Base-by-base conservation (phyloP, 2,329 filamentous ascomycete species). In the Seiridium unicorne region DNA sequence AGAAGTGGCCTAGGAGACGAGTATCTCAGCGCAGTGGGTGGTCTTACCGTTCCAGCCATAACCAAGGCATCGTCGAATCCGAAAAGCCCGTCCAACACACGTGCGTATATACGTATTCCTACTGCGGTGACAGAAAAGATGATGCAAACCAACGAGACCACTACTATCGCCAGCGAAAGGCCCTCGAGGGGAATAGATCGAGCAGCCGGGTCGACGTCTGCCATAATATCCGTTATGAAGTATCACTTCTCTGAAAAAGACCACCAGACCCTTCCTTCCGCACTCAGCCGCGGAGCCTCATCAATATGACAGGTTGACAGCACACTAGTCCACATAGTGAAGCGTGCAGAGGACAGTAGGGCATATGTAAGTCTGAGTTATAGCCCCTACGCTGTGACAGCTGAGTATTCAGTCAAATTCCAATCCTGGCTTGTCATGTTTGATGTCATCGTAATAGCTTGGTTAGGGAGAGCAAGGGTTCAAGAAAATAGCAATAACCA, bases 1-100 rank as follows among this genome's bases (percentile, higher is more conserved):
- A 53, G 32, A 6, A 53, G 18, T 26, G 18, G 18, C 18, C 18
- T 26, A 26, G 18, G 18, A 26, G 18, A 26, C 18, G 31, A 48
- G 46, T 8, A 48, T 7, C 13, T 48, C 18, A 32, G 32, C 9
- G 49, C 13, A 10, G 7, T 31, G 10, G 38, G 54, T 32, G 9
- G 18, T 31, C 54, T 26, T 57, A 57, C 54, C 44, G 54, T 57
- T 32, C 54, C 54, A 47, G 31, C n/a, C 13, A 32, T 7, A 31
- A 57, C 42, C 38, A 57, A 34, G 38, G 38, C 32, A 47, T 57
- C 54, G 32, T 57, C 54, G 13, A 57, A n/a, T 9, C 54, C 54
- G 35, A 46, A 57, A 2, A 57, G 44, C 42, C 44, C 11, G 31
- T 57, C 54, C 9, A 4, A 5, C 18, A 57, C 5, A 5, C 54